These are phyloP conservation scores for Ceratocystis cubensis DNA, from an alignment of 2,329 filamentous ascomycete species.

Conservation along the genomic window DNA sequence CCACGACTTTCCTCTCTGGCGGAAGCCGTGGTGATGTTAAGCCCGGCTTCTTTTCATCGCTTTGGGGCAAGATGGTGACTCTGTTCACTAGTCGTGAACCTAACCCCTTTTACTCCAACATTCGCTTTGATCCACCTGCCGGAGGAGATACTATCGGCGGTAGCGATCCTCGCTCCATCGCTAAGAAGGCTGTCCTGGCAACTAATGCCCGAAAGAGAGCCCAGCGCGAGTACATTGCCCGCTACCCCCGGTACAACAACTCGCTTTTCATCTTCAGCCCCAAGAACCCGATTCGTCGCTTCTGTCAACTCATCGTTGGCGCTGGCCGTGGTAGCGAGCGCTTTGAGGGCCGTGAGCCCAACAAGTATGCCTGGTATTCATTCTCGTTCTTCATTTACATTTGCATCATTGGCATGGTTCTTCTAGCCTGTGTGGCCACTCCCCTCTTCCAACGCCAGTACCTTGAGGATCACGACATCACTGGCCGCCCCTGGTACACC, in stretches of 20 bases:
- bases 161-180: slow-evolving; percentile 69
- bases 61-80: slow-evolving; percentile 49
- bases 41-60: slow-evolving; percentile 45
- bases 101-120: slow-evolving; percentile 85
- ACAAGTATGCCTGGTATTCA: slow-evolving; percentile 78
- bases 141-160: slow-evolving; percentile 44
- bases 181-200: slow-evolving; percentile 75
- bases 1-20: slow-evolving; percentile 20
- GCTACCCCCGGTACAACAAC: slow-evolving; percentile 84
- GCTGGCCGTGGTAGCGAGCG: slow-evolving; percentile 78
- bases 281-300: slow-evolving; percentile 59
- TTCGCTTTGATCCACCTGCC: slow-evolving; percentile 55
- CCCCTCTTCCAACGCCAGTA: slow-evolving; percentile 88
- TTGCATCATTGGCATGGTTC: slow-evolving; percentile 93
- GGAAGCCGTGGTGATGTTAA: slow-evolving; percentile 34
- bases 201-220: slow-evolving; percentile 72
- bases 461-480: slow-evolving; percentile 44
- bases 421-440: slow-evolving; percentile 86
- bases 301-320: slow-evolving; percentile 83
- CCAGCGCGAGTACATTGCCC: slow-evolving; percentile 78
- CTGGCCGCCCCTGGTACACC: slow-evolving; percentile 59
- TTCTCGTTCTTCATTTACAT: slow-evolving; percentile 92
- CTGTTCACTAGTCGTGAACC: slow-evolving; percentile 56
- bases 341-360: slow-evolving; percentile 79
- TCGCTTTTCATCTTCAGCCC: slow-evolving; percentile 79